Evolutionary conservation across 164 flowering plant genomes (phyloP), one percentile per base, ranked within the genome.

Genomic region (Nymphaea thermarum): DNA sequence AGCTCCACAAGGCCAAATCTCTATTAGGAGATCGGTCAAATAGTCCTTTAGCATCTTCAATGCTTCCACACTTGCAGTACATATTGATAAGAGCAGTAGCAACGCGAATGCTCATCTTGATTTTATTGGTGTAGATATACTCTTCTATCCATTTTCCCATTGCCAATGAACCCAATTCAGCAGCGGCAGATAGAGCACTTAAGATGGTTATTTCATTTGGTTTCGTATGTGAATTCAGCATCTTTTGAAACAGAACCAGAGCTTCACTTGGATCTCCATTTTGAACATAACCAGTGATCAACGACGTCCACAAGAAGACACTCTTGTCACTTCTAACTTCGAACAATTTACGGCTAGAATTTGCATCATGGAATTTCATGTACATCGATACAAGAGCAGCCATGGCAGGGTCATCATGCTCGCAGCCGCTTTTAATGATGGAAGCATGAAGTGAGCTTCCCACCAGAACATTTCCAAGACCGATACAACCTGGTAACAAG

Each of bases 61-160:
- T 64, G 68, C 71, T 77, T 72, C 82, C 84, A 60, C 82, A 81
- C 68, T 75, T 81, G 76, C 76, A 77, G 65, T 71, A 79, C 81
- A 78, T 77, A 67, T 81, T 74, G 42, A 81, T 71, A 67, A 81
- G 66, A 36, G 82, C 75, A 43, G 80, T 81, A 65, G 75, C 80
- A 57, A 81, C 73, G 45, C 44, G 74, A 43, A 68, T 42, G 69
- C 77, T 71, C 2, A 71, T 74, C 14, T 67, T 73, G 43, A 81
- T 71, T 14, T 74, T 75, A 42, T 68, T 74, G 44, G 45, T 10
- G 18, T n/a, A 63, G 36, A 71, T 73, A 73, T 76, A 81, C 43
- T 72, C 62, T 60, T 74, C 83, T 5, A 78, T 57, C 71, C 75
- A 73, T 60, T 72, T 43, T 44, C 80, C 81, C 67, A 73, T 51